Percentiles rank a stretch among this genome's conserved stretches.
Evolutionary conservation across 2,329 filamentous ascomycete genomes (phyloP).

Genomic region (Annulohypoxylon truncatum): DNA sequence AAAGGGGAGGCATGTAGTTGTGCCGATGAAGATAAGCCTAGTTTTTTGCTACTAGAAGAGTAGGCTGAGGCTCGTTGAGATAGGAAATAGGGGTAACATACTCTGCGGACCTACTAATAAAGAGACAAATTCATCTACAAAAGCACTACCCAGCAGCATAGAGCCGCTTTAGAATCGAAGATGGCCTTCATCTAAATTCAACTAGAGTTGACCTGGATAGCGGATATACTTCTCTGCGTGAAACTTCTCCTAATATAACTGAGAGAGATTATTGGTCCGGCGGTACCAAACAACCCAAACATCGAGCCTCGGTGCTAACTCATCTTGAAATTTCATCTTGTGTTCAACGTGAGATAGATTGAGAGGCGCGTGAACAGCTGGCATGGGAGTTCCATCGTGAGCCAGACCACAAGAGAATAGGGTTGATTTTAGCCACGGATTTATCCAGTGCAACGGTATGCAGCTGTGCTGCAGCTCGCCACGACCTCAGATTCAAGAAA

Average conservation of each 20-base stretch:
- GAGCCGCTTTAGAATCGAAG: slow-evolving; percentile 4
- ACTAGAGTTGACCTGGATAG: slow-evolving; percentile 16
- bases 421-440: slow-evolving; percentile 40
- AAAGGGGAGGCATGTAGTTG: slow-evolving; percentile 24
- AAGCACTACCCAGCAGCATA: neutral
- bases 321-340: too few relatives aligned
- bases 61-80: slow-evolving; percentile 21
- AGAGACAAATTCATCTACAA: neutral
- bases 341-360: slow-evolving; percentile 15
- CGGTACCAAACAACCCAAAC: neutral
- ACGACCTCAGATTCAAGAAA: slow-evolving; percentile 27
- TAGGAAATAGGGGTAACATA: slow-evolving; percentile 17
- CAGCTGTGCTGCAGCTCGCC: slow-evolving; percentile 39
- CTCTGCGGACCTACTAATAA: neutral
- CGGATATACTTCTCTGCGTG: slow-evolving; percentile 19
- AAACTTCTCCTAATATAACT: slow-evolving; percentile 22
- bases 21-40: slow-evolving; percentile 25
- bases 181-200: neutral
- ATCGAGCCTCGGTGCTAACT: too few relatives aligned
- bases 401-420: slow-evolving; percentile 31
- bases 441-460: slow-evolving; percentile 42
- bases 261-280: slow-evolving; percentile 19
- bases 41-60: slow-evolving; percentile 9
- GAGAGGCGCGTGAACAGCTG: slow-evolving; percentile 29
- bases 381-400: slow-evolving; percentile 26